Conservation (phyloP, 306 rosid genomes). For the Cucumis cinereus region DNA sequence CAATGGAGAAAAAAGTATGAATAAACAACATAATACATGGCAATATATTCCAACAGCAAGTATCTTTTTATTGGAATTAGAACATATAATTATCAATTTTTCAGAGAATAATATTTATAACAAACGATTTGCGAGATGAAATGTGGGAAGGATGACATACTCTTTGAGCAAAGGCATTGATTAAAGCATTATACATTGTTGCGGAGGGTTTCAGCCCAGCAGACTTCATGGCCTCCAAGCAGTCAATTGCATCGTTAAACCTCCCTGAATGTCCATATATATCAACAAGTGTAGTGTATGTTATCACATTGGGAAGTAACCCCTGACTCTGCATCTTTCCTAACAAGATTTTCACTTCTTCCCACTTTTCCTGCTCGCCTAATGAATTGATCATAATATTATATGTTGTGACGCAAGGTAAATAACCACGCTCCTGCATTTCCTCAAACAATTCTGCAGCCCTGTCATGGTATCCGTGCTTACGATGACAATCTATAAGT, state of each 20-base stretch:
- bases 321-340: conserved; percentile 75
- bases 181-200: conserved; percentile 80
- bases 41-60: not conserved
- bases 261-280: conserved; percentile 77
- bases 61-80: not conserved
- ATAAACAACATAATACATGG: not conserved
- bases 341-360: conserved; percentile 47
- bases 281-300: conserved; percentile 75
- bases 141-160: conserved; percentile 24
- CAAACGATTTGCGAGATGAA: not conserved
- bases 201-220: conserved; percentile 69
- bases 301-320: conserved; percentile 65
- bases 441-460: conserved; percentile 70
- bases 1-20: not conserved
- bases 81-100: not conserved
- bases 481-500: conserved; percentile 64
- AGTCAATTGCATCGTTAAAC: conserved; percentile 64
- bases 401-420: conserved; percentile 55
- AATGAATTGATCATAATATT: conserved; percentile 74
- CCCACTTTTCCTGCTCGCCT: conserved; percentile 82
- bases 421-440: conserved; percentile 62
- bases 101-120: not conserved
- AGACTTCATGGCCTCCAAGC: conserved; percentile 75
- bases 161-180: conserved; percentile 86
- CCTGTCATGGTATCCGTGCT: conserved; percentile 43